Conservation (phyloP, 352 stramenopile genomes). For the Phytophthora cryptogea region DNA sequence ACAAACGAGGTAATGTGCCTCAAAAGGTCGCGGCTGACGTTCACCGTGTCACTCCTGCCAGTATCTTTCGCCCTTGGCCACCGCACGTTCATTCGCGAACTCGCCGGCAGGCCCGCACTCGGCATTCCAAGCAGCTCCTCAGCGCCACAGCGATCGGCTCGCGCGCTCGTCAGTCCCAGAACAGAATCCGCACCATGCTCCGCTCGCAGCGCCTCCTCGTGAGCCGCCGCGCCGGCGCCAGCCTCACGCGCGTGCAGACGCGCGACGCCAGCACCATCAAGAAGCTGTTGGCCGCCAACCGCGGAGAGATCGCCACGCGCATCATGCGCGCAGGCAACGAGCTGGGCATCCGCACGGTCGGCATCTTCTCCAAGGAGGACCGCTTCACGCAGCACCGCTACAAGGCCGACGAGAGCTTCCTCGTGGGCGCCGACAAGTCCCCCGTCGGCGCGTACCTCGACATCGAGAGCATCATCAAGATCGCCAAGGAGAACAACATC, state of each 20-base stretch:
- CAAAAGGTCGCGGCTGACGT: constrained; percentile 23
- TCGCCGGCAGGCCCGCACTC: constrained; percentile 16
- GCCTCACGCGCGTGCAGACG: constrained; percentile 32
- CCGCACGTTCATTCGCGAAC: constrained; percentile 34
- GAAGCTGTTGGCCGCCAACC: constrained; percentile 98
- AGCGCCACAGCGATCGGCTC: constrained; percentile 19
- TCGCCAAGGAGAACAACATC: constrained; percentile 92
- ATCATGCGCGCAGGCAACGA: constrained; percentile 96
- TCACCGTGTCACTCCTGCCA: constrained; percentile 17
- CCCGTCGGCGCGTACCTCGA: constrained; percentile 96
- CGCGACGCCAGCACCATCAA: constrained; percentile 86
- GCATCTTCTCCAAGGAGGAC: constrained; percentile 94
- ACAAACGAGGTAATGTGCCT: not conserved
- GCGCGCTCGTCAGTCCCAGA: constrained; percentile 8
- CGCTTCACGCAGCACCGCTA: constrained; percentile 96
- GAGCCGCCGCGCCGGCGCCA: constrained; percentile 20
- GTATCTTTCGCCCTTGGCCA: constrained; percentile 21
- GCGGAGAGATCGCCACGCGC: constrained; percentile 97
- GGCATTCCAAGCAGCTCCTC: not conserved
- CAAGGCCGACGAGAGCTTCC: constrained; percentile 97
- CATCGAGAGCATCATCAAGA: constrained; percentile 93
- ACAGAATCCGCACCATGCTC: constrained; percentile 34
- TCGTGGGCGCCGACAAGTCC: constrained; percentile 90
- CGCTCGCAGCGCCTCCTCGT: constrained; percentile 42
- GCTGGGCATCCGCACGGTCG: constrained; percentile 92